Percentiles rank a stretch among this genome's conserved stretches.
These are phyloP conservation scores for Herpetospermum pedunculosum DNA, from an alignment of 306 rosid genomes.

Conservation along the genomic window DNA sequence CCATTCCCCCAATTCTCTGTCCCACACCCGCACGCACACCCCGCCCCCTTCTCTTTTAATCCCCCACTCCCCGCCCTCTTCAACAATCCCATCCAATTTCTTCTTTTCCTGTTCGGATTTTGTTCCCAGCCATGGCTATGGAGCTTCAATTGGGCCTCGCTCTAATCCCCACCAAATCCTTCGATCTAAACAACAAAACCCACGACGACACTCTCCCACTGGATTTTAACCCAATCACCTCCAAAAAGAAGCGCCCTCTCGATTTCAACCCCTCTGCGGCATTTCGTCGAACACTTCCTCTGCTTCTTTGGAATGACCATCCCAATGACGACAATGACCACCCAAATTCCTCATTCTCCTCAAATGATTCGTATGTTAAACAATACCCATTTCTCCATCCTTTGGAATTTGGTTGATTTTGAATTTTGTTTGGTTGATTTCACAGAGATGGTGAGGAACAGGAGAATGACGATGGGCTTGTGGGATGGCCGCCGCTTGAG, in stretches of 20 bases:
- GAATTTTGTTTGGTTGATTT: not conserved
- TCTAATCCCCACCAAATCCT: conserved; percentile 24
- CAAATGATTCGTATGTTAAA: conserved; percentile 12
- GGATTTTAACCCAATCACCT: not conserved
- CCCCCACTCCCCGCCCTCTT: not conserved
- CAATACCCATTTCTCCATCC: not conserved
- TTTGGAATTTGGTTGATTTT: not conserved
- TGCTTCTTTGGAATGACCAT: conserved; percentile 39
- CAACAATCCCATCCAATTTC: not conserved
- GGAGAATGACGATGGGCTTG: conserved; percentile 25
- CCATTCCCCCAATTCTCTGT: not conserved
- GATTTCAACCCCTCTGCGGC: not conserved
- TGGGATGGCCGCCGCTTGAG: conserved; percentile 82
- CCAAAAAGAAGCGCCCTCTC: conserved; percentile 38
- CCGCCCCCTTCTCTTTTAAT: not conserved
- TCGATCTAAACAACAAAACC: conserved; percentile 21
- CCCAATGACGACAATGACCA: conserved; percentile 24
- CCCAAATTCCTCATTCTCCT: not conserved
- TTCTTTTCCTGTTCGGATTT: conserved; percentile 11
- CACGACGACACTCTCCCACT: not conserved
- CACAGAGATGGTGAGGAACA: conserved; percentile 25
- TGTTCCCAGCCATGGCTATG: conserved; percentile 34
- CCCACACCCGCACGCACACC: conserved; percentile 14
- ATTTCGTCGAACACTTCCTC: conserved; percentile 45
- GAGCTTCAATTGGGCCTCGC: conserved; percentile 75